Percentiles rank a stretch among this genome's conserved stretches.
Evolutionary conservation across 169 alveolate species (phyloP).

Genomic region (Eimeria sp.): DNA sequence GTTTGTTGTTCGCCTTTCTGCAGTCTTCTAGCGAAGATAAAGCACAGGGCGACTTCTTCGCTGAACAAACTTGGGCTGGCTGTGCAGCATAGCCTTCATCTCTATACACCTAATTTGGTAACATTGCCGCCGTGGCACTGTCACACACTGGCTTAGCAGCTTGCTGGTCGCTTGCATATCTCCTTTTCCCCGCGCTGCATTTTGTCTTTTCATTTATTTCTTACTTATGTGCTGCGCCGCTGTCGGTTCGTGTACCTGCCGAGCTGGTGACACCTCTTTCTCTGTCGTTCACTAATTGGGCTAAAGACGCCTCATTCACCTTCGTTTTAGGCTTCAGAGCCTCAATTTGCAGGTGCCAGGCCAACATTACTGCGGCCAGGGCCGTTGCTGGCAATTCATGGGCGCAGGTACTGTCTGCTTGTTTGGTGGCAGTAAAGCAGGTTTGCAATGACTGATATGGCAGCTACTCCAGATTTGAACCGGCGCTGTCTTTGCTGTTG

Average conservation of each 20-base stretch:
- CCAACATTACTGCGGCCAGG: neutral
- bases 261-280: neutral
- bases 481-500: neutral
- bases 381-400: neutral
- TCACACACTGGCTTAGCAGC: neutral
- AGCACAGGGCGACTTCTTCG: constrained; percentile 51
- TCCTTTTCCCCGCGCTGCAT: neutral
- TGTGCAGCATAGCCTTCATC: constrained; percentile 57
- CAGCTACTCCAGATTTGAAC: neutral
- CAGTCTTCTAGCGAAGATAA: constrained; percentile 40
- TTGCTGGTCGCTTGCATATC: neutral
- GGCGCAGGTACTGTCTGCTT: neutral
- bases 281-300: neutral
- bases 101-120: constrained; percentile 46
- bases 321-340: neutral
- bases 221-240: neutral
- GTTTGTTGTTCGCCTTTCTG: neutral
- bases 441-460: neutral
- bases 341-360: neutral
- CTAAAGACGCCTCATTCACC: neutral
- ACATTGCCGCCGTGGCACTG: neutral
- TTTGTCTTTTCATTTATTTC: neutral
- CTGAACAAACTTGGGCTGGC: constrained; percentile 60
- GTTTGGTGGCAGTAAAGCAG: neutral
- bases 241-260: neutral